phyloP scores from a whole-genome alignment of 1,284 basidiomycete species.

The Heterobasidion irregulare region DNA sequence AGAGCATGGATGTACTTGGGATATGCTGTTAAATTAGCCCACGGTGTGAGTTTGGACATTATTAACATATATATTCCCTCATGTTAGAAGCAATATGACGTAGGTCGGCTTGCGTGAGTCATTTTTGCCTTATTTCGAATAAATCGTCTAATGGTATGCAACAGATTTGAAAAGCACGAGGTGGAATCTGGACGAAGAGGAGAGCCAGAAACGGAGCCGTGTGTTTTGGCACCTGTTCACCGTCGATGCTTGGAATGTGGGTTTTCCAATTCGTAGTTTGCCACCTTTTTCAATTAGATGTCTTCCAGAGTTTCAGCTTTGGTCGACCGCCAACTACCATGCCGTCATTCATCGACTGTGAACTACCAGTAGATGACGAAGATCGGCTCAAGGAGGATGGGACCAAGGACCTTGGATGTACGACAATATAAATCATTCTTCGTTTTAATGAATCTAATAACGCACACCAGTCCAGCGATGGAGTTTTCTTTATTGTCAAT shows the following conservation, averaged over 20 bases:
- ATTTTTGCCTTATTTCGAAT: background rate
- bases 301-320: slow-evolving; percentile 47
- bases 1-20: slow-evolving; percentile 49
- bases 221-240: slow-evolving; percentile 61
- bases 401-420: slow-evolving; percentile 40
- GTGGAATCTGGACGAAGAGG: slow-evolving; percentile 43
- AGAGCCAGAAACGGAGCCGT: slow-evolving; percentile 37
- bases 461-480: slow-evolving; percentile 41
- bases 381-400: slow-evolving; percentile 27
- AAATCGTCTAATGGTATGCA: background rate
- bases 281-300: background rate
- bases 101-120: slow-evolving; percentile 61
- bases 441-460: background rate
- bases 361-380: slow-evolving; percentile 40
- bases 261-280: slow-evolving; percentile 12
- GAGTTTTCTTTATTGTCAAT: slow-evolving; percentile 42
- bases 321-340: slow-evolving; percentile 54
- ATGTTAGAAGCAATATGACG: background rate
- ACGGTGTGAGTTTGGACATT: slow-evolving; percentile 34
- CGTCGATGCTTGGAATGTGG: slow-evolving; percentile 50
- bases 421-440: slow-evolving; percentile 13
- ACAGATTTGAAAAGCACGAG: slow-evolving; percentile 54
- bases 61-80: slow-evolving; percentile 1
- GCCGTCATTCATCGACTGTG: slow-evolving; percentile 44
- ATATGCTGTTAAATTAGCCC: slow-evolving; percentile 44